Percentiles rank a stretch among this genome's conserved stretches.
These are phyloP conservation scores for Cercospora berteroae DNA, from an alignment of 2,329 filamentous ascomycete species.

Conservation along the genomic window DNA sequence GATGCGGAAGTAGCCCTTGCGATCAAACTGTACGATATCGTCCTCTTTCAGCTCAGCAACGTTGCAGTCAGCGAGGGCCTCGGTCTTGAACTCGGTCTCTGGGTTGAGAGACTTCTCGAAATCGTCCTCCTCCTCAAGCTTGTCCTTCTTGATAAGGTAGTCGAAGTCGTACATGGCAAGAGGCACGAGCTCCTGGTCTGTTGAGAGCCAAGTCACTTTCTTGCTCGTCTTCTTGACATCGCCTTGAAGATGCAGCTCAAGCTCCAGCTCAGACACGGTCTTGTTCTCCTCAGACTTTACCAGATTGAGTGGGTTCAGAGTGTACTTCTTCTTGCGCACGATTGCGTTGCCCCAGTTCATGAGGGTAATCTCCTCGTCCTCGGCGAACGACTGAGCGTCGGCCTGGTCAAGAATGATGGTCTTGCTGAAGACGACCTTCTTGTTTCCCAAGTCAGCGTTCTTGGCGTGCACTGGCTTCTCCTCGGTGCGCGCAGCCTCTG, in stretches of 20 bases:
- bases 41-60: conserved; percentile 75
- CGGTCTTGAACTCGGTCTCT: conserved; percentile 69
- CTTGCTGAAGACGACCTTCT: conserved; percentile 77
- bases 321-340: conserved; percentile 59
- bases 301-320: conserved; percentile 48
- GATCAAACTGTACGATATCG: conserved; percentile 93
- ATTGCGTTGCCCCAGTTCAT: conserved; percentile 96
- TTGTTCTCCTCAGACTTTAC: conserved; percentile 53
- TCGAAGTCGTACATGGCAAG: conserved; percentile 93
- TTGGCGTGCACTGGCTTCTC: conserved; percentile 87
- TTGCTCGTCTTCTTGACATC: conserved; percentile 95
- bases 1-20: conserved; percentile 86
- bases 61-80: conserved; percentile 77
- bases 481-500: conserved; percentile 54
- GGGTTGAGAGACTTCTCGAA: conserved; percentile 80
- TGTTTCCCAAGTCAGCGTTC: conserved; percentile 78
- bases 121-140: conserved; percentile 81
- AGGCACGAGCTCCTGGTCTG: conserved; percentile 71
- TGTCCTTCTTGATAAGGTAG: conserved; percentile 92
- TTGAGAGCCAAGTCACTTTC: conserved; percentile 92
- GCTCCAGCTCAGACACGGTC: conserved; percentile 65
- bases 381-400: conserved; percentile 76
- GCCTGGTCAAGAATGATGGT: conserved; percentile 80
- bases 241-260: conserved; percentile 86
- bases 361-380: conserved; percentile 87